These are phyloP conservation scores for Arthrobotrys musiformis DNA, from an alignment of 2,329 filamentous ascomycete species.

Conservation along the genomic window DNA sequence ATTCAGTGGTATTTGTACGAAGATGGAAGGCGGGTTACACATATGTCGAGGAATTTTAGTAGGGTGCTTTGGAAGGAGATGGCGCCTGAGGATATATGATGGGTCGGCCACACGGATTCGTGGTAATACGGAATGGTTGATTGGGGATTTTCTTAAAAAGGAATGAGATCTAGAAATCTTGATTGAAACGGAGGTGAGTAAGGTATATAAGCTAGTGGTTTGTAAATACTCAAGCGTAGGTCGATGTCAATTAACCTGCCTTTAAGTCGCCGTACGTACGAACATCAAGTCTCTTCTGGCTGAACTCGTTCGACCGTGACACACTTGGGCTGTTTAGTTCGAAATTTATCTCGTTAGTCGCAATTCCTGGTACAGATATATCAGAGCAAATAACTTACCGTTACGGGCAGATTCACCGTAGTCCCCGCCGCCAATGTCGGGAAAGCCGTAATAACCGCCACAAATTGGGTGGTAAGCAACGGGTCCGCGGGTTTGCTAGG, in stretches of 20 bases:
- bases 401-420: not conserved
- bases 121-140: no score
- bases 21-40: constrained; percentile 12
- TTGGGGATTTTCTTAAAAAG: no score
- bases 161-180: no score
- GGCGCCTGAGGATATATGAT: not conserved
- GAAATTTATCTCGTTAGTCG: not conserved
- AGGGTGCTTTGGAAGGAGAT: constrained; percentile 17
- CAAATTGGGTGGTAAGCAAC: not conserved
- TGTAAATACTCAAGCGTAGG: no score
- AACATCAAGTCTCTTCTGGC: not conserved
- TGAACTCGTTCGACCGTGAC: not conserved
- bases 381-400: not conserved
- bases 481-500: not conserved
- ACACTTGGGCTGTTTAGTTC: not conserved
- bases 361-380: not conserved
- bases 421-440: not conserved
- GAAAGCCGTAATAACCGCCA: not conserved
- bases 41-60: constrained; percentile 19
- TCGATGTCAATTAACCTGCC: not conserved
- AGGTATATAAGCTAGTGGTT: no score
- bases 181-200: no score
- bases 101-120: no score
- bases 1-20: constrained; percentile 19
- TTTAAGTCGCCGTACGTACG: not conserved